Conservation (phyloP, 257 asterid species). For the Pogostemon cablin region DNA sequence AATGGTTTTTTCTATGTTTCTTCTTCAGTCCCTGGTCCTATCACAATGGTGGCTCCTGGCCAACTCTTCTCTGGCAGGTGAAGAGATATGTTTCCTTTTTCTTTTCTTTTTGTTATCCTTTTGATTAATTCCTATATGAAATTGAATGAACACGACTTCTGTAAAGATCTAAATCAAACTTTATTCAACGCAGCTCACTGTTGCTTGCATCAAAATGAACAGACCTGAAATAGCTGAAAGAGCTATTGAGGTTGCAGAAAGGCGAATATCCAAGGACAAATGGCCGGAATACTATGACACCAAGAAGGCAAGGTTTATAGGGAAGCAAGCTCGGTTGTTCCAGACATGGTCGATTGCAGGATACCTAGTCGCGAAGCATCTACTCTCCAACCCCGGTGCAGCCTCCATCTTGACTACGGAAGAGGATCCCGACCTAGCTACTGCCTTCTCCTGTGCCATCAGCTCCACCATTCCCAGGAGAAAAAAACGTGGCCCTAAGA, state of each 20-base stretch:
- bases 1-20: neutral
- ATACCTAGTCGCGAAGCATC: conserved; percentile 64
- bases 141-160: no score
- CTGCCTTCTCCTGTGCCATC: conserved; percentile 70
- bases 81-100: neutral
- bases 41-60: conserved; percentile 86
- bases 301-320: conserved; percentile 63
- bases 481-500: conserved; percentile 63
- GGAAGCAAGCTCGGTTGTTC: conserved; percentile 62
- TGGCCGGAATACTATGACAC: conserved; percentile 85
- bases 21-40: conserved; percentile 79
- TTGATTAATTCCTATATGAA: no score
- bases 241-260: conserved; percentile 66
- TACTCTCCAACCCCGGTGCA: conserved; percentile 54
- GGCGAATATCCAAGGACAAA: conserved; percentile 58
- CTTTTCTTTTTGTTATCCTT: no score
- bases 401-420: conserved; percentile 58
- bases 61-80: conserved; percentile 87
- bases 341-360: conserved; percentile 86
- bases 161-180: neutral
- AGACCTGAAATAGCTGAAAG: conserved; percentile 73
- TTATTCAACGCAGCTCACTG: conserved; percentile 56
- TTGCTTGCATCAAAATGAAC: conserved; percentile 74
- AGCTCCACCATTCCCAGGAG: conserved; percentile 52
- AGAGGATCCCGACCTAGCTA: conserved; percentile 67